Percentiles rank a stretch among this genome's conserved stretches.
Conservation (phyloP, 768 basidiomycete species). For the Tylopilus rubrobrunneus region DNA sequence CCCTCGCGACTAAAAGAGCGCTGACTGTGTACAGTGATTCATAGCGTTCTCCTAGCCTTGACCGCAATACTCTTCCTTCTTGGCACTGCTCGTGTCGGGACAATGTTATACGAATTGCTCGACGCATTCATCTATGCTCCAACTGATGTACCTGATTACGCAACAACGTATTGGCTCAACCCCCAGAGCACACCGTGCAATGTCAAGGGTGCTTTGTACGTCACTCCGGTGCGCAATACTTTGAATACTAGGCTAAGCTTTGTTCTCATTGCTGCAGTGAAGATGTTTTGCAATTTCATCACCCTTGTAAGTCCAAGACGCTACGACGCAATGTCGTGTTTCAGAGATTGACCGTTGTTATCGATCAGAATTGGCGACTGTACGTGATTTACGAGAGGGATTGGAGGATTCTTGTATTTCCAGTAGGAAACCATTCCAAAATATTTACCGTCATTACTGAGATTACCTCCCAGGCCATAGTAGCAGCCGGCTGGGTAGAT, state of each 20-base stretch:
- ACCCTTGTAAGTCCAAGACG: not conserved
- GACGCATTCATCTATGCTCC: conserved; percentile 4
- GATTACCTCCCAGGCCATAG: too few species aligned
- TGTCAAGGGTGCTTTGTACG: not conserved
- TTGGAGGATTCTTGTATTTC: not conserved
- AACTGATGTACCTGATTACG: not conserved
- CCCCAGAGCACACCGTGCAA: too few species aligned
- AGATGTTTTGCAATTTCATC: not conserved
- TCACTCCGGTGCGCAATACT: not conserved
- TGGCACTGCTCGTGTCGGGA: not conserved
- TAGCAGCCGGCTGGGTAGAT: not conserved
- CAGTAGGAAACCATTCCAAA: not conserved
- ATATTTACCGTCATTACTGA: not conserved
- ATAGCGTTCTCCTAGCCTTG: not conserved
- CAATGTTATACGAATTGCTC: not conserved
- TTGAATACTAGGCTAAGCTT: too few species aligned
- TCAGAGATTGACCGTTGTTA: not conserved
- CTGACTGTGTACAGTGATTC: too few species aligned
- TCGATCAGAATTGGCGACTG: conserved; percentile 4
- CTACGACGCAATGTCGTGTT: too few species aligned
- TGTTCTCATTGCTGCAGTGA: too few species aligned
- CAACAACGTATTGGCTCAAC: not conserved
- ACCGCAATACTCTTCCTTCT: not conserved
- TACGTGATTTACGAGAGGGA: not conserved
- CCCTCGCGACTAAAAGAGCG: too few species aligned